Evolutionary conservation across 2,329 filamentous ascomycete genomes (phyloP).

Genomic region (Fonsecaea nubica): DNA sequence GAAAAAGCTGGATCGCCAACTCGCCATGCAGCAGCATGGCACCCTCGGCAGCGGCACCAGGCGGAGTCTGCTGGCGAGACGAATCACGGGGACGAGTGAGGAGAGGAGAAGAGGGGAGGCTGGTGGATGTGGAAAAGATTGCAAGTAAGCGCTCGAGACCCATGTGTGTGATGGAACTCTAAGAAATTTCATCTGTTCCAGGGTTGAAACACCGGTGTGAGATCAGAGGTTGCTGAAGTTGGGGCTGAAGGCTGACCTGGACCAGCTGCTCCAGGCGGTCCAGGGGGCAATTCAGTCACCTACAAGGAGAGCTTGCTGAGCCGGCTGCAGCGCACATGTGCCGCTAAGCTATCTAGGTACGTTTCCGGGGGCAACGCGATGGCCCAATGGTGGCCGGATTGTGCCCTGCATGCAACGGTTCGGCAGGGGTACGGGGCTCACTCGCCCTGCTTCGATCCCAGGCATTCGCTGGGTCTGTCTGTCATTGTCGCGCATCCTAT

Average conservation of each 20-base stretch:
- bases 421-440: slow-evolving; percentile 1
- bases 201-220: slow-evolving; percentile 4
- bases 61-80: slow-evolving; percentile 3
- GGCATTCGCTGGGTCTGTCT: not conserved
- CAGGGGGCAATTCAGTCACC: not conserved
- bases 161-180: slow-evolving; percentile 1
- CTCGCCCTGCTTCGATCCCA: not conserved
- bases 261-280: not conserved
- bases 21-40: not conserved
- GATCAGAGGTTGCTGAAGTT: slow-evolving; percentile 1
- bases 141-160: not conserved
- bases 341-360: not conserved
- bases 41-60: not conserved
- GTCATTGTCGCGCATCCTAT: not conserved
- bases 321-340: not conserved
- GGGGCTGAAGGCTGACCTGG: not conserved
- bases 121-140: not conserved
- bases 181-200: slow-evolving; percentile 1
- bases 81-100: not conserved
- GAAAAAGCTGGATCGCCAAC: slow-evolving; percentile 4
- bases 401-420: slow-evolving; percentile 3
- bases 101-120: not conserved
- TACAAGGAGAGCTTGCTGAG: not conserved
- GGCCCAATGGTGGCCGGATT: not conserved
- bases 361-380: slow-evolving; percentile 16